Conservation (phyloP, 129 eudicot genomes). For the Helianthus annuus region HanXRQr2.0-SUNRISE NC_035438.2:2745425-2745924, state of each 20-base stretch:
- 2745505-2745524: slow-evolving; percentile 61
- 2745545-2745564: slow-evolving; percentile 86
- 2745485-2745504: slow-evolving; percentile 67
- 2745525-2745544: slow-evolving; percentile 59
- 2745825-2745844: too few species aligned
- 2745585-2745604: slow-evolving; percentile 72
- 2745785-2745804: background rate
- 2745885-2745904: too few species aligned
- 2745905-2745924: too few species aligned
- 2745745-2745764: slow-evolving; percentile 58
- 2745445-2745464: slow-evolving; percentile 69
- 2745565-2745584: slow-evolving; percentile 69
- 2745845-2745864: too few species aligned
- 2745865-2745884: too few species aligned
- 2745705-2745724: slow-evolving; percentile 85
- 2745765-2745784: slow-evolving; percentile 41
- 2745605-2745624: slow-evolving; percentile 91
- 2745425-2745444: slow-evolving; percentile 83
- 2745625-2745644: slow-evolving; percentile 74
- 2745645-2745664: slow-evolving; percentile 42
- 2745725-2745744: slow-evolving; percentile 99
- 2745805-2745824: background rate
- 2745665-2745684: slow-evolving; percentile 77
- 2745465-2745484: slow-evolving; percentile 94
- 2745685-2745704: slow-evolving; percentile 82